Evolutionary conservation across 1,139 yeast genomes (phyloP).

Genomic region (Nakaseomyces glabratus): DNA sequence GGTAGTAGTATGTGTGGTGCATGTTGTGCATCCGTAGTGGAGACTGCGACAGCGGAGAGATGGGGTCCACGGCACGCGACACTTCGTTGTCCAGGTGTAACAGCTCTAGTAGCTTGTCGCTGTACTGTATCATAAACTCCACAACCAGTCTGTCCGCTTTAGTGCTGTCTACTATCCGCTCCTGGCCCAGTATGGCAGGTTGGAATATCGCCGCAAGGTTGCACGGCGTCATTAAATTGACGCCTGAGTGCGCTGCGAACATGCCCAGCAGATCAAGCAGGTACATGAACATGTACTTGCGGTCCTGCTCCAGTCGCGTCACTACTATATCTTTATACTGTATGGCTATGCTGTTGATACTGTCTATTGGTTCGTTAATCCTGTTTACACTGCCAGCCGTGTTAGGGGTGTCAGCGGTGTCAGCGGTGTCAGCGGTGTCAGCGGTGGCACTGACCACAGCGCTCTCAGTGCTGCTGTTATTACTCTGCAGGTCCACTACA

Average conservation of each 20-base stretch:
- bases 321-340: slow-evolving; percentile 4
- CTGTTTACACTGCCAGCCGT: not conserved
- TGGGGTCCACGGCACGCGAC: not conserved
- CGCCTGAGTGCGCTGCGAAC: slow-evolving; percentile 64
- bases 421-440: not conserved
- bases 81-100: not conserved
- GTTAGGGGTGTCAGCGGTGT: not conserved
- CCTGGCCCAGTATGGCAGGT: slow-evolving; percentile 43
- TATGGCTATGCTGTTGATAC: slow-evolving; percentile 1
- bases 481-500: no score
- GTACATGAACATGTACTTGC: slow-evolving; percentile 37
- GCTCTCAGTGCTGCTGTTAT: not conserved
- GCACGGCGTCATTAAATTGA: slow-evolving; percentile 80
- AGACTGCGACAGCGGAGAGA: slow-evolving; percentile 1
- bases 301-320: slow-evolving; percentile 19
- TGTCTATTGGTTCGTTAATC: slow-evolving; percentile 1
- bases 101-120: slow-evolving; percentile 4
- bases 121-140: slow-evolving; percentile 6
- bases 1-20: no score
- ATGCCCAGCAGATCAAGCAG: slow-evolving; percentile 74
- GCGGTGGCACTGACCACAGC: not conserved
- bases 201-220: slow-evolving; percentile 92
- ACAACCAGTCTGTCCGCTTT: slow-evolving; percentile 3
- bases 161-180: not conserved
- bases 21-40: no score